Conservation (phyloP, 208 protist genomes). For the Kentomonas sorsogonicus region DNA sequence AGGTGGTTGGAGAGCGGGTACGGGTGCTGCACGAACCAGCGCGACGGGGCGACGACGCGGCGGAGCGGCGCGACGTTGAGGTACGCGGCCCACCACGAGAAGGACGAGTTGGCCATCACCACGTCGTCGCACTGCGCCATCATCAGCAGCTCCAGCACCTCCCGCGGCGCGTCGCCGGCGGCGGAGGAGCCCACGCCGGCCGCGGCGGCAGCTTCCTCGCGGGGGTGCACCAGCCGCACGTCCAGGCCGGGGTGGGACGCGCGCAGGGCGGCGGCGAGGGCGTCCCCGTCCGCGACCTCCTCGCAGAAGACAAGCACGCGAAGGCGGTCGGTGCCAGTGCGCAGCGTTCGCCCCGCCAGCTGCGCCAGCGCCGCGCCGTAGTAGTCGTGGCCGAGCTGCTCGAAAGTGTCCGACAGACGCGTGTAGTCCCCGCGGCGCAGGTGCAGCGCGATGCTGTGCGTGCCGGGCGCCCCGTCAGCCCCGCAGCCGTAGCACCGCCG, state of each 20-base stretch:
- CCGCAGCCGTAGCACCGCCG: slow-evolving; percentile 20
- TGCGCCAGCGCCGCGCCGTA: slow-evolving; percentile 64
- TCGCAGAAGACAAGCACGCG: slow-evolving; percentile 80
- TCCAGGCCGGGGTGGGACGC: slow-evolving; percentile 50
- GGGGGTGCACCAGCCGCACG: slow-evolving; percentile 41
- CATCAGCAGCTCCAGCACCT: slow-evolving; percentile 81
- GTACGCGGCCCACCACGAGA: slow-evolving; percentile 86
- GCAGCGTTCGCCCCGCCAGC: slow-evolving; percentile 46
- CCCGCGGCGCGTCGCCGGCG: slow-evolving; percentile 22
- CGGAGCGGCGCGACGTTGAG: slow-evolving; percentile 48
- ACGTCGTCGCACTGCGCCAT: slow-evolving; percentile 77
- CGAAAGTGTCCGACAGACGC: slow-evolving; percentile 61
- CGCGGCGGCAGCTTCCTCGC: neutral
- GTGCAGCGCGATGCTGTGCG: slow-evolving; percentile 58
- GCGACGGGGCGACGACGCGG: slow-evolving; percentile 59
- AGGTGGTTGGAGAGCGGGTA: slow-evolving; percentile 71
- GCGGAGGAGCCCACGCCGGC: neutral
- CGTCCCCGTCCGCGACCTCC: slow-evolving; percentile 43
- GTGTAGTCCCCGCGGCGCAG: slow-evolving; percentile 80
- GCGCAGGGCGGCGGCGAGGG: slow-evolving; percentile 41
- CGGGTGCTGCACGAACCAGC: slow-evolving; percentile 77
- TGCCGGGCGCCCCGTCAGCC: slow-evolving; percentile 9
- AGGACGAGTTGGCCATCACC: slow-evolving; percentile 85
- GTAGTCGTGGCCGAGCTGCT: slow-evolving; percentile 57
- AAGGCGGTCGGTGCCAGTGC: neutral